Conservation (phyloP, 306 rosid species). For the Citrullus colocynthis region DNA sequence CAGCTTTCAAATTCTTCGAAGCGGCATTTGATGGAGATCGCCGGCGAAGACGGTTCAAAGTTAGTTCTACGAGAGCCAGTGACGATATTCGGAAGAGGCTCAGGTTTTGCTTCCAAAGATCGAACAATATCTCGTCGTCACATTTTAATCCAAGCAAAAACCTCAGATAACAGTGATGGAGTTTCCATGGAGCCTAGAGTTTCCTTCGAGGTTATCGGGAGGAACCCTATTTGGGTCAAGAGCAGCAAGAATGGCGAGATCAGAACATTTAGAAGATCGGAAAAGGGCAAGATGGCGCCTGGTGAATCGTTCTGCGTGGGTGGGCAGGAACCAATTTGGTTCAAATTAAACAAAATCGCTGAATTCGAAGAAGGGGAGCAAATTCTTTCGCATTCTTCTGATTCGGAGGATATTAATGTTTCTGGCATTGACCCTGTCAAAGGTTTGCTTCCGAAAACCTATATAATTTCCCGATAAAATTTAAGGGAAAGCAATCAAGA, state of each 20-base stretch:
- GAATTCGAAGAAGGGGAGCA: slow-evolving; percentile 9
- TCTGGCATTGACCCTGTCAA: slow-evolving; percentile 53
- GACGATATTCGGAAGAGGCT: slow-evolving; percentile 43
- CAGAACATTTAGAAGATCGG: slow-evolving; percentile 36
- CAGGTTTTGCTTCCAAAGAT: slow-evolving; percentile 39
- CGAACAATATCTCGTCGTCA: slow-evolving; percentile 61
- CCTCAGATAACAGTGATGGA: not conserved
- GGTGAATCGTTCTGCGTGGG: slow-evolving; percentile 72
- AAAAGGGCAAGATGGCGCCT: slow-evolving; percentile 37
- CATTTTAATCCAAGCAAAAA: slow-evolving; percentile 23
- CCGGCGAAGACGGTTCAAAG: slow-evolving; percentile 40
- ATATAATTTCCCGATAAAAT: not conserved
- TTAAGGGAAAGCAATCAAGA: not conserved
- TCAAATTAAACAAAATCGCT: slow-evolving; percentile 20
- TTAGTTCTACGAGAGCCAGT: slow-evolving; percentile 6
- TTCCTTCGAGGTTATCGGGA: slow-evolving; percentile 60
- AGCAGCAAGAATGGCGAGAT: slow-evolving; percentile 14
- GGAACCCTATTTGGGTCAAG: slow-evolving; percentile 68
- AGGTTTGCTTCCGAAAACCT: slow-evolving; percentile 29
- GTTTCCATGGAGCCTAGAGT: slow-evolving; percentile 24
- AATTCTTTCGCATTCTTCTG: slow-evolving; percentile 11
- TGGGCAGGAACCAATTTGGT: slow-evolving; percentile 41
- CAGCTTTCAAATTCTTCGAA: not conserved
- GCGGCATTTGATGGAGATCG: slow-evolving; percentile 28
- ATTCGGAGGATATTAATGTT: slow-evolving; percentile 28